phyloP scores from a whole-genome alignment of 1,139 yeast species.

The Suzukiozyma palmioleophila region DNA sequence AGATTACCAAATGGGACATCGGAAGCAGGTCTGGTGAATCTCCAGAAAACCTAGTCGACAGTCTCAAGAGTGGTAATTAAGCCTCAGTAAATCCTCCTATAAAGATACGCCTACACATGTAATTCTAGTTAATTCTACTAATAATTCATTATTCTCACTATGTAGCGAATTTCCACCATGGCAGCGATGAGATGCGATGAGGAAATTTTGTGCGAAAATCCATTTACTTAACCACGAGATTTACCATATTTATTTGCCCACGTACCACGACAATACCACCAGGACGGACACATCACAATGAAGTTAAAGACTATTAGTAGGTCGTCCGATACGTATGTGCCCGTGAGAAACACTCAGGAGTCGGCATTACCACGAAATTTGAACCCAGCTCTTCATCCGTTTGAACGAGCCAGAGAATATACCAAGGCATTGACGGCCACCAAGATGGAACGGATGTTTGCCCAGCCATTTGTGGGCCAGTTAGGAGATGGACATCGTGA shows the following conservation, averaged over 20 bases:
- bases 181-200: conserved; percentile 1
- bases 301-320: conserved; percentile 88
- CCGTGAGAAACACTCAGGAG: conserved; percentile 86
- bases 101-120: too few species aligned
- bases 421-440: conserved; percentile 94
- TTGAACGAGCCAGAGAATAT: conserved; percentile 94
- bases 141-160: neutral
- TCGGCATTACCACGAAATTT: conserved; percentile 84
- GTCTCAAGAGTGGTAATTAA: too few species aligned
- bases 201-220: neutral
- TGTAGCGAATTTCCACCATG: neutral
- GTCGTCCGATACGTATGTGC: conserved; percentile 87
- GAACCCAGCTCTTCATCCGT: conserved; percentile 94
- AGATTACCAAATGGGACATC: too few species aligned
- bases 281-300: conserved; percentile 27
- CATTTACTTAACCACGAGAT: neutral
- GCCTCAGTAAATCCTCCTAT: too few species aligned
- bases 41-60: too few species aligned
- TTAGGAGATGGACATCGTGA: conserved; percentile 93
- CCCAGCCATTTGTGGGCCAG: conserved; percentile 95
- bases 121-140: neutral
- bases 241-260: too few species aligned
- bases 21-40: too few species aligned
- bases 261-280: neutral
- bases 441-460: conserved; percentile 93